Percentiles rank a stretch among this genome's conserved stretches.
Conservation (phyloP, 148 eudicot species). For the Salicornia ramosissima region DNA sequence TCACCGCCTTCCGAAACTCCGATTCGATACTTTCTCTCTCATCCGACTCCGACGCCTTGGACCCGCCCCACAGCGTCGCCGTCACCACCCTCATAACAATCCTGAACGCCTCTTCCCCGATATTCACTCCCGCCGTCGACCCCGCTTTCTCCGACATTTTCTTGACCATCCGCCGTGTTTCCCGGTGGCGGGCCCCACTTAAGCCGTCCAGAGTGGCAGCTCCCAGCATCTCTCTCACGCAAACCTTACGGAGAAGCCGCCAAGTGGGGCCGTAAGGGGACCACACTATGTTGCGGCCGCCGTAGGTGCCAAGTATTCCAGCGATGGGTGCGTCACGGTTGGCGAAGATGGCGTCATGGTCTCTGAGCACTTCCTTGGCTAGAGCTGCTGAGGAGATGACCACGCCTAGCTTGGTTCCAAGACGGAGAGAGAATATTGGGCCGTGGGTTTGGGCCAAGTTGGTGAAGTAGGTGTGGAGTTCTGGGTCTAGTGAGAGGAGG, state of each 20-base stretch:
- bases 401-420: conserved; percentile 45
- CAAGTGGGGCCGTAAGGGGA: conserved; percentile 57
- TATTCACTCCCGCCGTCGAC: conserved; percentile 25
- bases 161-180: conserved; percentile 35
- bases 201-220: conserved; percentile 40
- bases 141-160: conserved; percentile 33
- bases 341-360: conserved; percentile 56
- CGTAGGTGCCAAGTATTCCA: conserved; percentile 35
- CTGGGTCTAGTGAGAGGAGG: conserved; percentile 56
- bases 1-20: conserved; percentile 50
- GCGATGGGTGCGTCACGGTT: conserved; percentile 64
- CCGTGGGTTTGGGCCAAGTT: conserved; percentile 45
- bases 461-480: conserved; percentile 59
- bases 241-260: conserved; percentile 50
- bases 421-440: conserved; percentile 47
- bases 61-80: conserved; percentile 78
- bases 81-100: conserved; percentile 53
- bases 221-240: conserved; percentile 57
- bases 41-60: conserved; percentile 37
- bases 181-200: conserved; percentile 32
- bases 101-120: conserved; percentile 60
- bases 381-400: conserved; percentile 42
- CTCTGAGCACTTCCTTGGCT: conserved; percentile 55
- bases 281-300: conserved; percentile 58
- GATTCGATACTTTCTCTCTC: conserved; percentile 40